Percentiles rank a stretch among this genome's conserved stretches.
Evolutionary conservation across 306 rosid species (phyloP).

Genomic region (Crataegus laevigata): DNA sequence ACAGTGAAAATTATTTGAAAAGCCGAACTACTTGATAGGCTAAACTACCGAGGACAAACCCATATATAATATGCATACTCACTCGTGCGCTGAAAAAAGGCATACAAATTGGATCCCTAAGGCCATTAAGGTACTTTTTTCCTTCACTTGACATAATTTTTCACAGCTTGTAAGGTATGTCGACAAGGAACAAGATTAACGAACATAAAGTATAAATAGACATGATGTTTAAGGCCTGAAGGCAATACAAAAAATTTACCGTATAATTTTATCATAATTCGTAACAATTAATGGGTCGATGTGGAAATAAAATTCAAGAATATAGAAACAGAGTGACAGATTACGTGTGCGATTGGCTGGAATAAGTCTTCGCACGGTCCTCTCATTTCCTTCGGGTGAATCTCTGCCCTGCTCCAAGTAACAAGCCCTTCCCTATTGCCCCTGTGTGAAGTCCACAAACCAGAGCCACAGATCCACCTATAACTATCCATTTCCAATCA

Average conservation of each 20-base stretch:
- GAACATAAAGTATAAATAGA: neutral
- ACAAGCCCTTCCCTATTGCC: slow-evolving; percentile 64
- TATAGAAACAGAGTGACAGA: neutral
- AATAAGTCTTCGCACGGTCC: slow-evolving; percentile 7
- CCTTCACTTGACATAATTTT: neutral
- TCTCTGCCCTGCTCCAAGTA: slow-evolving; percentile 90
- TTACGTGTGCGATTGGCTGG: slow-evolving; percentile 13
- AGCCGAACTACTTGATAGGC: too few species aligned
- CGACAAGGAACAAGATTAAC: neutral
- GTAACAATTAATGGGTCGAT: neutral
- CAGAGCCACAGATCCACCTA: slow-evolving; percentile 90
- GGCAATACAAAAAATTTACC: neutral
- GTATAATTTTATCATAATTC: neutral
- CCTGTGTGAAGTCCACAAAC: slow-evolving; percentile 84
- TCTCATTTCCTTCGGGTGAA: slow-evolving; percentile 50
- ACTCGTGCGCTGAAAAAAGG: neutral
- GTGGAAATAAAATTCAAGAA: neutral
- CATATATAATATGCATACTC: too few species aligned
- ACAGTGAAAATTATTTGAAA: too few species aligned
- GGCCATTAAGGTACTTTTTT: neutral
- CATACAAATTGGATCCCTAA: neutral
- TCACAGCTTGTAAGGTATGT: neutral
- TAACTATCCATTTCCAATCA: slow-evolving; percentile 92
- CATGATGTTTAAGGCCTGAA: neutral
- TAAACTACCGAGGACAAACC: too few species aligned